phyloP scores from a whole-genome alignment of 345 rosid species.

The Aquilaria malaccensis region DNA sequence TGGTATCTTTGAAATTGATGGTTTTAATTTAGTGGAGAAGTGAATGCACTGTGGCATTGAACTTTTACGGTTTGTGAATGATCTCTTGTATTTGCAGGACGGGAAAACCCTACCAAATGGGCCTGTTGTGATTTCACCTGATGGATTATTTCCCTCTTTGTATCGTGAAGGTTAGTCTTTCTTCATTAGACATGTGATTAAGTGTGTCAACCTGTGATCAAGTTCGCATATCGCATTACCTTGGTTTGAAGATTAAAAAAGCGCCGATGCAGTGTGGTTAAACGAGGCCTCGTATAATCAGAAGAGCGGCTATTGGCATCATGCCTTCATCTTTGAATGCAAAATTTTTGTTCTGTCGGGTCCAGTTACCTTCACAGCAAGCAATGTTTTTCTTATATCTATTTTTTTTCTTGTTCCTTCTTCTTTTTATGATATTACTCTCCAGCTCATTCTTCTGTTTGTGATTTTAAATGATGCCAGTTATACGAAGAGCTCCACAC shows the following conservation, averaged over 20 bases:
- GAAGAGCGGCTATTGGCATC: background rate
- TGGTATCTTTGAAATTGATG: conserved; percentile 1
- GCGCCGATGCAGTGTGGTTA: no score
- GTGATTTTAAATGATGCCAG: conserved; percentile 32
- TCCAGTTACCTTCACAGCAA: background rate
- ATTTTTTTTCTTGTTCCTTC: background rate
- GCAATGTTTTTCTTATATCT: background rate
- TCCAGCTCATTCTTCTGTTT: conserved; percentile 5
- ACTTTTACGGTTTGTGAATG: background rate
- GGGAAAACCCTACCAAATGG: conserved; percentile 86
- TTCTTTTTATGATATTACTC: background rate
- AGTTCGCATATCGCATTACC: no score
- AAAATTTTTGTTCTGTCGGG: background rate
- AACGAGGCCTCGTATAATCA: no score
- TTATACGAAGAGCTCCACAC: conserved; percentile 91
- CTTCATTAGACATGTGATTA: background rate
- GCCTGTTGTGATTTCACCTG: conserved; percentile 88
- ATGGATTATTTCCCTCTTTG: conserved; percentile 83
- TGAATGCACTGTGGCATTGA: background rate
- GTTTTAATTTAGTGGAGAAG: background rate
- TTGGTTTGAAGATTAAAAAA: no score
- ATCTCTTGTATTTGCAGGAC: conserved; percentile 43
- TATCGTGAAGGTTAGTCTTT: conserved; percentile 68
- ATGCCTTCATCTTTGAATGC: background rate
- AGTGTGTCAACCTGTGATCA: no score